Conservation (phyloP, 2,329 filamentous ascomycete species). For the Madurella fahalii region DNA sequence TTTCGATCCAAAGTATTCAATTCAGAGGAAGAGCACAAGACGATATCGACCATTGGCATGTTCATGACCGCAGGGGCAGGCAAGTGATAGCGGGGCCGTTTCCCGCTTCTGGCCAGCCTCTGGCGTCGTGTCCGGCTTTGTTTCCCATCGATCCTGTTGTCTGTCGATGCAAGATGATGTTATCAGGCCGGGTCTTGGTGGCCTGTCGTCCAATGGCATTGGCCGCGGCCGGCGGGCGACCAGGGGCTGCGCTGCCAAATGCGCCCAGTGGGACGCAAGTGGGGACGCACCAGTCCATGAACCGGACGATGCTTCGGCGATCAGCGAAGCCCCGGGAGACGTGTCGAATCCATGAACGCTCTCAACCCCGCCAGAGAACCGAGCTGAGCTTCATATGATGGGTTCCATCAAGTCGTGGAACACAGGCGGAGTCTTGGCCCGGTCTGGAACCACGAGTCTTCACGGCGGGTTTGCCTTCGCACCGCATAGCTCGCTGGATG, state of each 20-base stretch:
- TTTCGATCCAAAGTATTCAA: neutral
- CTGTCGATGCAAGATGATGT: slow-evolving; percentile 22
- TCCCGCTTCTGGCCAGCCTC: neutral
- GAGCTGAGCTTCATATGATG: no score
- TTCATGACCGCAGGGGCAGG: neutral
- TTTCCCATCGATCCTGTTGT: slow-evolving; percentile 14
- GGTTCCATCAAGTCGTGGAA: no score
- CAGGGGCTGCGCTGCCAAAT: slow-evolving; percentile 18
- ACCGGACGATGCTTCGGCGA: slow-evolving; percentile 6
- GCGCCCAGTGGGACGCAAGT: slow-evolving; percentile 7
- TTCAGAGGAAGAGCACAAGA: neutral
- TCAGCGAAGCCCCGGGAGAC: neutral
- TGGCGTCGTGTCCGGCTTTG: neutral
- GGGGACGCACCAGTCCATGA: slow-evolving; percentile 7
- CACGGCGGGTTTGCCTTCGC: no score
- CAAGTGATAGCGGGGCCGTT: neutral
- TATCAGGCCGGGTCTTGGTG: slow-evolving; percentile 20
- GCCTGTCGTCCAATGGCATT: slow-evolving; percentile 15
- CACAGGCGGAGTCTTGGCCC: no score
- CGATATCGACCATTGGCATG: neutral
- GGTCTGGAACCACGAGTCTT: no score
- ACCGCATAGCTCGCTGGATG: no score
- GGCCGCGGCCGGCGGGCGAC: slow-evolving; percentile 1
- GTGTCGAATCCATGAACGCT: neutral
- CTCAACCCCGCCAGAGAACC: no score